Conservation (phyloP, 129 eudicot species). For the Scalesia atractyloides region DNA sequence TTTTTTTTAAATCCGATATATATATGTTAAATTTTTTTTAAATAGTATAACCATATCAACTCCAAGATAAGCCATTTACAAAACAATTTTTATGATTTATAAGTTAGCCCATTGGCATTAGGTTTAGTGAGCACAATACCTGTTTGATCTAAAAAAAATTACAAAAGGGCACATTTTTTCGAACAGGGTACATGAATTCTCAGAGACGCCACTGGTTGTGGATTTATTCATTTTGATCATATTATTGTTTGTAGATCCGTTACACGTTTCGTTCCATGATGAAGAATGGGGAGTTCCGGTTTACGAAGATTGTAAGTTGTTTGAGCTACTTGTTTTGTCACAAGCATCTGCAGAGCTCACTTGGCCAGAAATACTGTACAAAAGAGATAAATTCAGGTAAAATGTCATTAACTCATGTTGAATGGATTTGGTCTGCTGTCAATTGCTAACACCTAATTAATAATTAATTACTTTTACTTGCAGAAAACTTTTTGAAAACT, state of each 20-base stretch:
- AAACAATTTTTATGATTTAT: no score
- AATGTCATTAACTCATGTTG: conserved; percentile 1
- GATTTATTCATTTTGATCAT: background rate
- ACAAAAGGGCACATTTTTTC: no score
- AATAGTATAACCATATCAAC: no score
- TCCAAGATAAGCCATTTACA: no score
- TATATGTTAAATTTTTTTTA: no score
- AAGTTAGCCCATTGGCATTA: no score
- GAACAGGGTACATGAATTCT: no score
- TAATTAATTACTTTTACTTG: background rate
- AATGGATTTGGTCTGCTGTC: background rate
- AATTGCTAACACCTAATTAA: background rate
- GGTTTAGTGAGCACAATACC: no score
- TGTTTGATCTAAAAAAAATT: no score
- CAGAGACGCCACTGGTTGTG: no score
- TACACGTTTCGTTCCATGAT: conserved; percentile 71
- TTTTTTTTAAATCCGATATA: no score
- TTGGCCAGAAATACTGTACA: conserved; percentile 72
- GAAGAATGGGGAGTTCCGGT: conserved; percentile 93
- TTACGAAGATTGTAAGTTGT: conserved; percentile 61
- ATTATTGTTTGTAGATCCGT: conserved; percentile 49
- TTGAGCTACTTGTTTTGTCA: conserved; percentile 71
- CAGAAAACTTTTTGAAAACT: conserved; percentile 64
- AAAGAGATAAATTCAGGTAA: conserved; percentile 69
- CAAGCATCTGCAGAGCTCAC: conserved; percentile 80